These are phyloP conservation scores for Entamoeba histolytica DNA, from an alignment of 208 protist species.

Conservation along the genomic window DNA sequence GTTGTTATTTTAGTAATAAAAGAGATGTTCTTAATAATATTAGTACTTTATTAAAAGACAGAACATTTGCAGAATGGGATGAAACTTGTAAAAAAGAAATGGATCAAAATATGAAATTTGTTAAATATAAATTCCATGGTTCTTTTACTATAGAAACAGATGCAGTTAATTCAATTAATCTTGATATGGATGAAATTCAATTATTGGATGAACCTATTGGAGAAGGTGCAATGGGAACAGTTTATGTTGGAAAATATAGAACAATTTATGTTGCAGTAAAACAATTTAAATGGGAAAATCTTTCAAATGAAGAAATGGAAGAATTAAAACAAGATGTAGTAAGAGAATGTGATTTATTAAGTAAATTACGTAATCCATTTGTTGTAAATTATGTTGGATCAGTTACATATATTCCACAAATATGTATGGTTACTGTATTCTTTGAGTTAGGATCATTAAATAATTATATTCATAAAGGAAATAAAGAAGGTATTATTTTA, in stretches of 20 bases:
- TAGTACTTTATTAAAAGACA: background rate
- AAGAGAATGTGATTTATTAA: background rate
- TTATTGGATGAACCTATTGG: background rate
- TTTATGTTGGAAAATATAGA: background rate
- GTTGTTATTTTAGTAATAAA: background rate
- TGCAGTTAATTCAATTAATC: background rate
- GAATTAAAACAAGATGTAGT: background rate
- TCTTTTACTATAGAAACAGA: background rate
- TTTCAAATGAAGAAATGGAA: background rate
- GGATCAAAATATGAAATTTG: background rate
- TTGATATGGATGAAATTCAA: background rate
- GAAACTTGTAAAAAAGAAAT: background rate
- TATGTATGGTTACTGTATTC: background rate
- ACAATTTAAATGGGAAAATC: background rate
- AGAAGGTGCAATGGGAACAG: background rate
- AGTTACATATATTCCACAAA: background rate
- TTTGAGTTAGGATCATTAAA: background rate
- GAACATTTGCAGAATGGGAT: background rate
- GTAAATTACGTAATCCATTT: background rate
- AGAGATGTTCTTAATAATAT: background rate
- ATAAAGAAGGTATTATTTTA: background rate
- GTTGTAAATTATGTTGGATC: background rate
- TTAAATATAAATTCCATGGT: background rate
- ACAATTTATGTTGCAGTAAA: background rate
- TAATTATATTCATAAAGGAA: background rate